phyloP scores from a whole-genome alignment of 768 basidiomycete genomes.

The Podaxis carcinomalis region DNA sequence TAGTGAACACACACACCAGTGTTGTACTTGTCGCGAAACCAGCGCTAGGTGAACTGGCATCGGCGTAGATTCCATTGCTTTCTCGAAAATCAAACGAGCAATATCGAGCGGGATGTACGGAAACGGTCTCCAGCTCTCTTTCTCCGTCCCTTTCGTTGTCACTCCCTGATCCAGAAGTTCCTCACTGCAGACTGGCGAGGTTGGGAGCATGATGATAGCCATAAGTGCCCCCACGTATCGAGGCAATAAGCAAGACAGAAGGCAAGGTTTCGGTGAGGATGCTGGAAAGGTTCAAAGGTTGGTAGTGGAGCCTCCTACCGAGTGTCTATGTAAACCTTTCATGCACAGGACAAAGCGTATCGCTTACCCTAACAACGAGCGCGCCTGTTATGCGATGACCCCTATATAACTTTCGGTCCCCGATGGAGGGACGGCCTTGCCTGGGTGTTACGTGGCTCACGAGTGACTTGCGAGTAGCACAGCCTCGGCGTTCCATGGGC shows the following conservation, averaged over 20 bases:
- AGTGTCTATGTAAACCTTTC: neutral
- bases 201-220: neutral
- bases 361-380: neutral
- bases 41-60: conserved; percentile 5
- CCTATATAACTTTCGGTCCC: neutral
- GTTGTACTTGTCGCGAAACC: conserved; percentile 8
- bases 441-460: too few species aligned
- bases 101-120: conserved; percentile 4
- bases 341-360: neutral
- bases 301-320: neutral
- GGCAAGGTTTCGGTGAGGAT: neutral
- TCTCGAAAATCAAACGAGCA: conserved; percentile 6
- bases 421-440: too few species aligned
- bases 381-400: neutral
- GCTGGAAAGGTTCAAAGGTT: neutral
- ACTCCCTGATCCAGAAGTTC: neutral
- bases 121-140: neutral
- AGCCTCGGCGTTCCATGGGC: too few species aligned
- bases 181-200: neutral
- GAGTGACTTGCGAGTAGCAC: too few species aligned
- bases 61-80: conserved; percentile 4
- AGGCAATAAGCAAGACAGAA: neutral
- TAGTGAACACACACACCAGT: neutral
- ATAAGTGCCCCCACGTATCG: neutral
- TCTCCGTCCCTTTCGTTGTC: neutral